Evolutionary conservation across 208 protist species (phyloP).

Genomic region (Leishmania mexicana): DNA sequence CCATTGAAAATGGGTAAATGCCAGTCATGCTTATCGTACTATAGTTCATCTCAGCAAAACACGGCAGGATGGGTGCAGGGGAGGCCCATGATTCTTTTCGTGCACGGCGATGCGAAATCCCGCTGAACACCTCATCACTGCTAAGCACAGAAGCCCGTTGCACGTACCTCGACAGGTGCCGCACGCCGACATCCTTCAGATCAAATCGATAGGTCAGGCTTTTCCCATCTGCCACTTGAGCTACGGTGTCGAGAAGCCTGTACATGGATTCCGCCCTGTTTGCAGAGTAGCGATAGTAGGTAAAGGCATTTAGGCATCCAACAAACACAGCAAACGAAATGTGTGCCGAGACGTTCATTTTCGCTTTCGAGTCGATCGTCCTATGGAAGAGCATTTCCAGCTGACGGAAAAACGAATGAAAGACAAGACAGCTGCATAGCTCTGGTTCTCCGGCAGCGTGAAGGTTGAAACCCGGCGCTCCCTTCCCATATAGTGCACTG

Average conservation of each 20-base stretch:
- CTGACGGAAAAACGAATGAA: conserved; percentile 18
- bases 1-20: not conserved
- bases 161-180: not conserved
- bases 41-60: conserved; percentile 10
- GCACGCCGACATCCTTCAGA: not conserved
- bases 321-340: conserved; percentile 14
- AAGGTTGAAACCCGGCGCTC: not conserved
- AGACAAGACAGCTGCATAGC: conserved; percentile 28
- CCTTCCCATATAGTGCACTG: not conserved
- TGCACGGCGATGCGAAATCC: not conserved
- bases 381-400: conserved; percentile 7
- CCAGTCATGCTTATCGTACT: not conserved
- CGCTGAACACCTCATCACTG: conserved; percentile 15
- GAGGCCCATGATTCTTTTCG: not conserved
- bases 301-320: conserved; percentile 24
- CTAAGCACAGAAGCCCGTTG: conserved; percentile 12
- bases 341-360: not conserved
- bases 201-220: not conserved
- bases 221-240: conserved; percentile 9
- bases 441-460: conserved; percentile 18
- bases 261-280: not conserved
- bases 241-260: conserved; percentile 19
- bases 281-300: conserved; percentile 20
- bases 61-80: not conserved
- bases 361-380: not conserved